These are phyloP conservation scores for Amphicarpaea edgeworthii DNA, from an alignment of 306 rosid species.

Conservation along the genomic window DNA sequence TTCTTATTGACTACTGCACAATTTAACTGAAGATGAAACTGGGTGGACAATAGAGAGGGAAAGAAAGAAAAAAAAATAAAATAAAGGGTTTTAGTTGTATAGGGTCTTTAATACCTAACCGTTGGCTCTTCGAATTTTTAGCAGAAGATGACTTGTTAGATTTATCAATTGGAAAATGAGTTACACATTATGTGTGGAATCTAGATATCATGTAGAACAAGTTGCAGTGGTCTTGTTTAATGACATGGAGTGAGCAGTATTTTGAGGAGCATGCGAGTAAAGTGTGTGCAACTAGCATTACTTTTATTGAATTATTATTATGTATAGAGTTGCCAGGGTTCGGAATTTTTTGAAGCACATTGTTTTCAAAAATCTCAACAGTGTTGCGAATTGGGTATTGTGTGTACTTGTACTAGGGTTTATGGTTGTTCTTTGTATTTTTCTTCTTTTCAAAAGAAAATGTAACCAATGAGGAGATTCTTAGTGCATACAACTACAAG, in stretches of 20 bases:
- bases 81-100: slow-evolving; percentile 66
- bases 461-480: slow-evolving; percentile 40
- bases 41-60: slow-evolving; percentile 29
- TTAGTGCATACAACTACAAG: slow-evolving; percentile 1
- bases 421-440: slow-evolving; percentile 43
- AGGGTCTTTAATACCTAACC: slow-evolving; percentile 73
- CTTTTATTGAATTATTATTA: slow-evolving; percentile 35
- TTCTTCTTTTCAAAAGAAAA: slow-evolving; percentile 21
- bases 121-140: slow-evolving; percentile 86
- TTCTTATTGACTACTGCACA: slow-evolving; percentile 60
- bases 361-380: slow-evolving; percentile 45
- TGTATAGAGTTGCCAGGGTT: slow-evolving; percentile 52
- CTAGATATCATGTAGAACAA: slow-evolving; percentile 49
- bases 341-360: slow-evolving; percentile 59
- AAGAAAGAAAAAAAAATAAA: background rate
- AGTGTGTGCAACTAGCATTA: slow-evolving; percentile 49
- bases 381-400: slow-evolving; percentile 57
- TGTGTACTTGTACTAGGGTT: slow-evolving; percentile 55
- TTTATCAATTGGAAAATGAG: slow-evolving; percentile 50
- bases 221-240: slow-evolving; percentile 38
- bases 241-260: slow-evolving; percentile 41
- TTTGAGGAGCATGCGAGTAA: slow-evolving; percentile 45
- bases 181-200: slow-evolving; percentile 46
- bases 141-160: slow-evolving; percentile 80
- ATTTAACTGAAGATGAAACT: slow-evolving; percentile 56